These are phyloP conservation scores for Globisporangium spinosum DNA, from an alignment of 352 stramenopile species.

Conservation along the genomic window DNA sequence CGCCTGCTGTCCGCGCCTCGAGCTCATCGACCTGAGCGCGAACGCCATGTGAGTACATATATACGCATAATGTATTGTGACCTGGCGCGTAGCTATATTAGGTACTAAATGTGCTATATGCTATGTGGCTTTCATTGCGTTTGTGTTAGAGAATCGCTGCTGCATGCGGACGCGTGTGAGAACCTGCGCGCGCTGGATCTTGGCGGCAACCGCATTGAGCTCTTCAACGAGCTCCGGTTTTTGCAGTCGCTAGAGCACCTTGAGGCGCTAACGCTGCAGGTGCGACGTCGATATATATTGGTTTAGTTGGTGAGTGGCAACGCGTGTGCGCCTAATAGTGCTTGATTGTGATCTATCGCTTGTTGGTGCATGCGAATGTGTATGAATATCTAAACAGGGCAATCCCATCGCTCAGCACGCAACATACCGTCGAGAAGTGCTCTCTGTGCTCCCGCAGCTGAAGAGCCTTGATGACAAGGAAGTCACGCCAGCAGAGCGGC, in stretches of 20 bases:
- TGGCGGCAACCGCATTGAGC: constrained; percentile 37
- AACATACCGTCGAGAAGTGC: constrained; percentile 47
- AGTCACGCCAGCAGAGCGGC: constrained; percentile 43
- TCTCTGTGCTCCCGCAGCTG: constrained; percentile 54
- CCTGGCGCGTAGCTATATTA: background rate
- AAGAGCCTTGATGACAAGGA: constrained; percentile 38
- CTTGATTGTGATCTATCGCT: background rate
- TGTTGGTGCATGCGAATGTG: background rate
- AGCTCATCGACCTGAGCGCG: constrained; percentile 44
- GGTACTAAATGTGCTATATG: background rate
- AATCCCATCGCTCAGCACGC: constrained; percentile 46
- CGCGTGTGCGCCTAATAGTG: background rate
- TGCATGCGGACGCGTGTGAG: constrained; percentile 24
- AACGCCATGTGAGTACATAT: constrained; percentile 46
- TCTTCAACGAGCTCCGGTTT: constrained; percentile 56
- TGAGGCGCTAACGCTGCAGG: constrained; percentile 38
- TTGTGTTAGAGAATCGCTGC: constrained; percentile 40
- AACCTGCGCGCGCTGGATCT: constrained; percentile 39
- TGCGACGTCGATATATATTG: constrained; percentile 3
- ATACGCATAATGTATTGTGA: background rate
- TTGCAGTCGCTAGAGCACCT: constrained; percentile 45
- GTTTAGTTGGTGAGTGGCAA: background rate
- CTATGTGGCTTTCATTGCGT: background rate
- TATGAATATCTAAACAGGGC: constrained; percentile 21
- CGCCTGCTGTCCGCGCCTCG: constrained; percentile 25